Conservation (phyloP, 495 filamentous ascomycete genomes). For the Durotheca rogersii region DNA sequence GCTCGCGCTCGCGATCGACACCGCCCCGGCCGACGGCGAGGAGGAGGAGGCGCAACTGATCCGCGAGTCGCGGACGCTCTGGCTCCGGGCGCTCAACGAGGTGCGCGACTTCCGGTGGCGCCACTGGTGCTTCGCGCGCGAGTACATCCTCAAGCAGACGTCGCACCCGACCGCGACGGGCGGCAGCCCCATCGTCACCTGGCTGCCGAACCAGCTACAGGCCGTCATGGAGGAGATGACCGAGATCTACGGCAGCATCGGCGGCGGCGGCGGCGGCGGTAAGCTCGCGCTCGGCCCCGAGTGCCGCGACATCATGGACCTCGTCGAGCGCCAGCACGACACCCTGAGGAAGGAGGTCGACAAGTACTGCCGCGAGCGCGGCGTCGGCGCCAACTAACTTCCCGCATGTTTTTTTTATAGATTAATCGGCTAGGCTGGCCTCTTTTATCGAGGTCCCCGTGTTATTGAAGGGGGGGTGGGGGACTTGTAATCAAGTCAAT, state of each 20-base stretch:
- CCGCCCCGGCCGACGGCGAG: slow-evolving; percentile 15
- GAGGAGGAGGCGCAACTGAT: slow-evolving; percentile 28
- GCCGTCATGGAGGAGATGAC: slow-evolving; percentile 76
- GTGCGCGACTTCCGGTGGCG: slow-evolving; percentile 90
- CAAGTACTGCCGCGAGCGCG: slow-evolving; percentile 74
- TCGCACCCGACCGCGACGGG: slow-evolving; percentile 85
- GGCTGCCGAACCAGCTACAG: slow-evolving; percentile 81
- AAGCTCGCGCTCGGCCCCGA: slow-evolving; percentile 38
- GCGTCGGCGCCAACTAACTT: slow-evolving; percentile 38
- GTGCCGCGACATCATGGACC: slow-evolving; percentile 65
- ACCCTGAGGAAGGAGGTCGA: slow-evolving; percentile 76
- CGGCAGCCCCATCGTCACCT: slow-evolving; percentile 88
- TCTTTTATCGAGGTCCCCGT: too few species aligned
- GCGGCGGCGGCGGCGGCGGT: slow-evolving; percentile 38
- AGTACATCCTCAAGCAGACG: slow-evolving; percentile 87
- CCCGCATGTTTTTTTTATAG: too few species aligned
- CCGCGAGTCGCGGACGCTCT: slow-evolving; percentile 54
- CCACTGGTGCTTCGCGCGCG: slow-evolving; percentile 91
- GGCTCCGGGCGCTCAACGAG: slow-evolving; percentile 73
- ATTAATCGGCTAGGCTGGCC: too few species aligned
- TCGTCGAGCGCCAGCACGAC: slow-evolving; percentile 64
- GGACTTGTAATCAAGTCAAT: too few species aligned
- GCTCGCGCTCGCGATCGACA: slow-evolving; percentile 50
- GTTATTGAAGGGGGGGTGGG: too few species aligned
- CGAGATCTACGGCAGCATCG: slow-evolving; percentile 55